These are phyloP conservation scores for Erigeron philadelphicus DNA, from an alignment of 140 eudicot species.

Conservation along the genomic window DNA sequence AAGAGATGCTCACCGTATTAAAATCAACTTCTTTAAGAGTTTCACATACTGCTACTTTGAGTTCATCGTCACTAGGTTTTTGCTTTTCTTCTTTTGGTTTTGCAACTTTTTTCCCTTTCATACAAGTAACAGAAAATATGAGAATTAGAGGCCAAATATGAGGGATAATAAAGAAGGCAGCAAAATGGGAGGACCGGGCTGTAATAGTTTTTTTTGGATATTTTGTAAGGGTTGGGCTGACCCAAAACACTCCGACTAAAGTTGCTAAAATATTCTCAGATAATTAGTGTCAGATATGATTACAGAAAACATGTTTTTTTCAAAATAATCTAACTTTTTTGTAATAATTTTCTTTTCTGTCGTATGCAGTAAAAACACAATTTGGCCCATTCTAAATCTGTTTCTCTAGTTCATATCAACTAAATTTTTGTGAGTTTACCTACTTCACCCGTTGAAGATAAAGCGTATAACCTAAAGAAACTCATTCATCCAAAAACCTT, in stretches of 20 bases:
- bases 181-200: background rate
- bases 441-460: too few species aligned
- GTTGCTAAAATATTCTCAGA: background rate
- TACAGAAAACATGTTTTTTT: background rate
- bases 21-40: conserved; percentile 84
- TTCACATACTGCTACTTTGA: conserved; percentile 54
- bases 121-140: conserved; percentile 9
- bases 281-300: background rate
- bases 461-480: background rate
- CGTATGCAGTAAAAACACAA: background rate
- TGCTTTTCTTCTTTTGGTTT: conserved; percentile 54
- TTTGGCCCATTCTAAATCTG: background rate
- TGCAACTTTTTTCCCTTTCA: conserved; percentile 55
- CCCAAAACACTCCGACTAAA: too few species aligned
- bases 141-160: conserved; percentile 2
- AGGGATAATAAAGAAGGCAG: background rate
- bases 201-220: too few species aligned
- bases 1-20: conserved; percentile 60
- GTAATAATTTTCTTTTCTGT: background rate
- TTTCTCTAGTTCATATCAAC: background rate
- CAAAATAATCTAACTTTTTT: background rate
- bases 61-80: conserved; percentile 70
- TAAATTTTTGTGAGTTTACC: too few species aligned
- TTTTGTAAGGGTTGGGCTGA: too few species aligned
- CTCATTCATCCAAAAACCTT: background rate